A percentile compares a stretch with the other conserved stretches of the same genome.
phyloP scores from a whole-genome alignment of 2,329 filamentous ascomycete genomes.

The Fusarium zealandicum region DNA sequence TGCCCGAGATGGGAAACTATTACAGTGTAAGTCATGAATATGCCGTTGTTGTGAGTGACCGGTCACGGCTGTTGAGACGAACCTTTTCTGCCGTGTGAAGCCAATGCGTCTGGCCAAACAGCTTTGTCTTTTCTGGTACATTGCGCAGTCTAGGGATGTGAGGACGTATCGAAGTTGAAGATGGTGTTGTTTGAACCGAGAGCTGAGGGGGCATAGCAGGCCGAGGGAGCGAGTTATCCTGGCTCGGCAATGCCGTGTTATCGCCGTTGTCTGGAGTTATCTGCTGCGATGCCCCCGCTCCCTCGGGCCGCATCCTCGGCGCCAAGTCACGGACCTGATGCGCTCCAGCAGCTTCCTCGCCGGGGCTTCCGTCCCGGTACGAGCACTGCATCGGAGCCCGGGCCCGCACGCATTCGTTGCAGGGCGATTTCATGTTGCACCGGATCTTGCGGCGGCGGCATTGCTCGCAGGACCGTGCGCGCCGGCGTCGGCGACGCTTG shows the following conservation, averaged over 20 bases:
- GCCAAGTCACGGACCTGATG: background rate
- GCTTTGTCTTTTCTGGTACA: conserved; percentile 40
- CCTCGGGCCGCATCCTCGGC: background rate
- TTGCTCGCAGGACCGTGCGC: conserved; percentile 39
- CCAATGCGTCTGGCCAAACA: conserved; percentile 42
- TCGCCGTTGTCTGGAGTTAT: background rate
- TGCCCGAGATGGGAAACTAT: conserved; percentile 38
- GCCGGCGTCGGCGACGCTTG: conserved; percentile 37
- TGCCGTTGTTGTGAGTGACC: background rate
- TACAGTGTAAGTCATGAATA: conserved; percentile 3
- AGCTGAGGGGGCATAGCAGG: background rate
- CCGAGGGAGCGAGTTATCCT: background rate
- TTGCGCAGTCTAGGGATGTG: conserved; percentile 36
- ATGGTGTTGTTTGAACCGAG: background rate
- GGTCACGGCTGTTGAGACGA: background rate
- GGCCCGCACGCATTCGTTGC: conserved; percentile 36
- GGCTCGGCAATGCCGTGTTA: background rate
- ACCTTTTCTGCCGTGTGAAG: conserved; percentile 40
- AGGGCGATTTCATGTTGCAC: conserved; percentile 35
- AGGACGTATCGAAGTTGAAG: conserved; percentile 31
- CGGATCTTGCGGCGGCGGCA: conserved; percentile 39
- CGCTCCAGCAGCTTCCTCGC: background rate
- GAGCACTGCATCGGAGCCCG: conserved; percentile 36
- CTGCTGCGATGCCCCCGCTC: background rate
- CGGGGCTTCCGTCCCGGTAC: conserved; percentile 32